Base-by-base conservation (phyloP, 2,329 filamentous ascomycete genomes). In the Mollisia scopiformis region DNA sequence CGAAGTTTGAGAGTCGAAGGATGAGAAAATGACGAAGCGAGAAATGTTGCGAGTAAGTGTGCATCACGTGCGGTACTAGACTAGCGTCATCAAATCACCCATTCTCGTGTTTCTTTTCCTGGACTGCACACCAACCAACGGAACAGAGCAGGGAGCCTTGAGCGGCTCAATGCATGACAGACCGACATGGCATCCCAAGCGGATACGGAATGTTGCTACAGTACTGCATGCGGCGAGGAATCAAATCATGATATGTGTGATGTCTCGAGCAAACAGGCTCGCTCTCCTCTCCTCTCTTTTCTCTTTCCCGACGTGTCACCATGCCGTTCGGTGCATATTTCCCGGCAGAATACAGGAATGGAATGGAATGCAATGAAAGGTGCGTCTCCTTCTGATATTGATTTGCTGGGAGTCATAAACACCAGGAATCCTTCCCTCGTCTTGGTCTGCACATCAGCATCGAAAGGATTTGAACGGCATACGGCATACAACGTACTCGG, bases 91-190 rank as follows among this genome's bases (percentile, higher is more conserved):
- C 28, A 21, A 47, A 16, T 47, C n/a, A 27, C 43, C 16, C 43
- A 21, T 27, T 11, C 11, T 47, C 21, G 43, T 27, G 13, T n/a
- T 25, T 23, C 25, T 27, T 8, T n/a, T n/a, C n/a, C n/a, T n/a
- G n/a, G n/a, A n/a, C n/a, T n/a, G n/a, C n/a, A n/a, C n/a, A n/a
- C n/a, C n/a, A n/a, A n/a, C n/a, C n/a, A n/a, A n/a, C n/a, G n/a
- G n/a, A n/a, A n/a, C n/a, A n/a, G n/a, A n/a, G n/a, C 21, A 13
- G 14, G 25, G 28, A 25, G 23, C 43, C 23, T 47, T 23, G 43
- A 47, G 43, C 43, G 43, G 43, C 43, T 47, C 43, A 47, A 16
- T 47, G 43, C 43, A 47, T 25, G n/a, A n/a, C n/a, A n/a, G n/a
- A n/a, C n/a, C 21, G 25, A 5, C 13, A 13, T 25, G 11, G 19